phyloP scores from a whole-genome alignment of 345 rosid genomes.

The Acer negundo region DNA sequence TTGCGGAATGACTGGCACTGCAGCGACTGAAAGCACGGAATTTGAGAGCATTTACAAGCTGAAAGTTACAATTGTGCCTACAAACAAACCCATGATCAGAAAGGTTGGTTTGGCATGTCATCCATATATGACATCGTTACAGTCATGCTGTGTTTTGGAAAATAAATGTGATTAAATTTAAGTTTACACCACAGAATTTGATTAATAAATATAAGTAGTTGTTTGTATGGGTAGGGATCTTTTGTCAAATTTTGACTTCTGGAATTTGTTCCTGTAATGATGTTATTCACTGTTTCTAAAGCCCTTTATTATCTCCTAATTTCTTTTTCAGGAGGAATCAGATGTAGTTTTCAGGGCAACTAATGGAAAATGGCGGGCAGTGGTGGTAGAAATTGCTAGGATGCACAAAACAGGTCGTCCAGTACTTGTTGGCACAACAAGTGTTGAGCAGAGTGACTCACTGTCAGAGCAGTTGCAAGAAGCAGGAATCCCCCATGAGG shows the following conservation, averaged over 20 bases:
- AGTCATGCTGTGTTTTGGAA: constrained; percentile 12
- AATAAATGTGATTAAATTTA: constrained; percentile 1
- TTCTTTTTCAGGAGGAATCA: constrained; percentile 81
- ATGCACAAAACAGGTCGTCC: constrained; percentile 93
- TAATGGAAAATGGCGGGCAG: constrained; percentile 93
- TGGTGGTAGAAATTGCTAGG: constrained; percentile 92
- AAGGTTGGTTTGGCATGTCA: constrained; percentile 53
- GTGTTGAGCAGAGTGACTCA: constrained; percentile 98
- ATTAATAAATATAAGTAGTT: not conserved
- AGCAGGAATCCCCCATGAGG: constrained; percentile 95
- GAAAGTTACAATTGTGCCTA: constrained; percentile 93
- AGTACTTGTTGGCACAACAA: constrained; percentile 97
- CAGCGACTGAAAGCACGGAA: constrained; percentile 94
- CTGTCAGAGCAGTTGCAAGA: constrained; percentile 78
- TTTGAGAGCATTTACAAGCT: constrained; percentile 99
- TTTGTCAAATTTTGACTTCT: not conserved
- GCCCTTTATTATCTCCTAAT: constrained; percentile 14
- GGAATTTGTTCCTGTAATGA: not conserved
- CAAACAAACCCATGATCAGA: constrained; percentile 96
- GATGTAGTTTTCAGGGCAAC: constrained; percentile 95
- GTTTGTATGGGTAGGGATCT: not conserved
- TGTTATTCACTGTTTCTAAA: not conserved
- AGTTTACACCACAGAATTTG: not conserved
- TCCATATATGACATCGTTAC: constrained; percentile 2
- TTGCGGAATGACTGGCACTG: constrained; percentile 99